Percentiles rank a stretch among this genome's conserved stretches.
Conservation (phyloP, 2,329 filamentous ascomycete species). For the Penicillium griseofulvum region DNA sequence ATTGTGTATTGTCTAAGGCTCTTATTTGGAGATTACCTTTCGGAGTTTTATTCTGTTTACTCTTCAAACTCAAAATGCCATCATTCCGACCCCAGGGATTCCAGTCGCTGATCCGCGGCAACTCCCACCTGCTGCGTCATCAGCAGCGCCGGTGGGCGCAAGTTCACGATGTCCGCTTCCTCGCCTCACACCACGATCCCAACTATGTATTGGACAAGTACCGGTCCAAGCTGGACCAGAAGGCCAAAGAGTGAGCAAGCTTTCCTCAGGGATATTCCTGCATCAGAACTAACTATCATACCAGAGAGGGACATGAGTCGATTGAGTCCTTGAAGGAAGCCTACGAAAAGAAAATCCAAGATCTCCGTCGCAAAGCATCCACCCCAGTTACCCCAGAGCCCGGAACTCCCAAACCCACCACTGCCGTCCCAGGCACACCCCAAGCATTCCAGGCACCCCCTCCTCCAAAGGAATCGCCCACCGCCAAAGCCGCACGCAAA, state of each 20-base stretch:
- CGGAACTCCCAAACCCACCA: slow-evolving; percentile 21
- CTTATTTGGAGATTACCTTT: slow-evolving; percentile 1
- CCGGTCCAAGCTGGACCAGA: slow-evolving; percentile 75
- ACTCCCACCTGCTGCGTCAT: slow-evolving; percentile 27
- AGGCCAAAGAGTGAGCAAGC: slow-evolving; percentile 63
- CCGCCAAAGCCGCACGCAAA: slow-evolving; percentile 31
- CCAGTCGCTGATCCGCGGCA: slow-evolving; percentile 45
- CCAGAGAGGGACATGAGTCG: slow-evolving; percentile 63
- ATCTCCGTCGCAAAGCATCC: slow-evolving; percentile 66
- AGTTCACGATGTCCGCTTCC: slow-evolving; percentile 87
- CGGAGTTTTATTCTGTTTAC: slow-evolving; percentile 1
- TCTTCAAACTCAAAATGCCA: slow-evolving; percentile 44
- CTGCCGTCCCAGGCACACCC: slow-evolving; percentile 36
- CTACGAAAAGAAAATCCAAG: slow-evolving; percentile 79
- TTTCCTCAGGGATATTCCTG: background rate
- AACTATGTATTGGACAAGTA: slow-evolving; percentile 76
- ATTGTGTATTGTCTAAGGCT: background rate
- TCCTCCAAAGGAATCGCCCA: slow-evolving; percentile 34
- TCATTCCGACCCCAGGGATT: slow-evolving; percentile 50
- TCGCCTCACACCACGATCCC: slow-evolving; percentile 71
- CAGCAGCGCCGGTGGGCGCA: slow-evolving; percentile 81
- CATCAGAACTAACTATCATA: slow-evolving; percentile 47
- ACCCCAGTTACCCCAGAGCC: slow-evolving; percentile 51
- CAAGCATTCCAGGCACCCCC: slow-evolving; percentile 38
- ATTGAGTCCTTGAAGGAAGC: slow-evolving; percentile 65